Conservation (phyloP, 2,329 filamentous ascomycete genomes). For the Claviceps humidiphila region DNA sequence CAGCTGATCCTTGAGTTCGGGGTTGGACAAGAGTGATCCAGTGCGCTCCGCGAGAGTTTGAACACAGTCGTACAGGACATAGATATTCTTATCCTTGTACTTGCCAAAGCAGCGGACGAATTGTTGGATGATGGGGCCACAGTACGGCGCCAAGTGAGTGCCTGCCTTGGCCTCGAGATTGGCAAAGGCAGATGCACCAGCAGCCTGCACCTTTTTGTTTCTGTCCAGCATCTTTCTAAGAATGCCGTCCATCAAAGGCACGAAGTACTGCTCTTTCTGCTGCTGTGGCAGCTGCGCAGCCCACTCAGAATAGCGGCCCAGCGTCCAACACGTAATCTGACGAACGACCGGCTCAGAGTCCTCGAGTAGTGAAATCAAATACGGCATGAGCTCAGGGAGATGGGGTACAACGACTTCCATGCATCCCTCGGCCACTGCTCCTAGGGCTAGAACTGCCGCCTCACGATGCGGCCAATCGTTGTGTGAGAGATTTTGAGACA, state of each 20-base stretch:
- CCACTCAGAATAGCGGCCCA: conserved; percentile 89
- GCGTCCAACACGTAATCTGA: conserved; percentile 95
- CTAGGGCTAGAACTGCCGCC: conserved; percentile 84
- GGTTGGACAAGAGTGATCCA: conserved; percentile 65
- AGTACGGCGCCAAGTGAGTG: conserved; percentile 68
- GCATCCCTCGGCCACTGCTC: conserved; percentile 89
- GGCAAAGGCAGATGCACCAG: conserved; percentile 88
- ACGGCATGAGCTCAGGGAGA: conserved; percentile 78
- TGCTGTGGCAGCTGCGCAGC: conserved; percentile 60
- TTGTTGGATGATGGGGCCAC: conserved; percentile 77
- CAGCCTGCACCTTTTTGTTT: conserved; percentile 97
- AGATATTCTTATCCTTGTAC: conserved; percentile 99
- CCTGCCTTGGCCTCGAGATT: conserved; percentile 91
- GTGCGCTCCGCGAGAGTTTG: conserved; percentile 92
- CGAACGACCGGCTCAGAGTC: conserved; percentile 83
- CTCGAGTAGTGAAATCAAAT: conserved; percentile 72
- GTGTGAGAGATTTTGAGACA: conserved; percentile 80
- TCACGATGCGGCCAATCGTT: conserved; percentile 85
- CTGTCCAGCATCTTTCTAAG: conserved; percentile 87
- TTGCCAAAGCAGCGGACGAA: conserved; percentile 84
- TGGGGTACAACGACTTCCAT: conserved; percentile 82
- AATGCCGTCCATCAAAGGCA: conserved; percentile 95
- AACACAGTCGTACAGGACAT: conserved; percentile 95
- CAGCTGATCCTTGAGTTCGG: conserved; percentile 67
- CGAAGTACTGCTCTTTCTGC: conserved; percentile 67